Conservation (phyloP, 2,329 filamentous ascomycete genomes). For the Botrytis squamosa region DNA sequence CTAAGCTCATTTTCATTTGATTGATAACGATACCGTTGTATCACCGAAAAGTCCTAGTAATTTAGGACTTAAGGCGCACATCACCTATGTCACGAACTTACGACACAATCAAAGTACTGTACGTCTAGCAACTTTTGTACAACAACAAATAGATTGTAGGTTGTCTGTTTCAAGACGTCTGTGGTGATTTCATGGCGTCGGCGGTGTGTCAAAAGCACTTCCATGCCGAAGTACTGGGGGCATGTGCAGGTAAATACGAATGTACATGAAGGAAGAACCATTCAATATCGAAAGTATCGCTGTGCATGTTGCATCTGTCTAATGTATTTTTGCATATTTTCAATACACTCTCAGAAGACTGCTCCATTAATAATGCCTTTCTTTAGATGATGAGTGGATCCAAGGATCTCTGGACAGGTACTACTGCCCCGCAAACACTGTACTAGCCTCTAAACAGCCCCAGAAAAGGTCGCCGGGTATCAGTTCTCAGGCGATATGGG, state of each 20-base stretch:
- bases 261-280: background rate
- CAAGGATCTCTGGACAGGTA: background rate
- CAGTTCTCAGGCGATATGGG: constrained; percentile 7
- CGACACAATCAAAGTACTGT: background rate
- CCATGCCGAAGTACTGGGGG: background rate
- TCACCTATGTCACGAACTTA: background rate
- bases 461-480: constrained; percentile 5
- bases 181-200: background rate
- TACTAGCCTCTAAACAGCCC: constrained; percentile 1
- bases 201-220: background rate
- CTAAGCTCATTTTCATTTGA: background rate
- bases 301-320: background rate
- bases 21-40: constrained; percentile 13
- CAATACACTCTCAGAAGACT: background rate
- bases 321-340: constrained; percentile 5
- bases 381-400: constrained; percentile 15
- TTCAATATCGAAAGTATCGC: background rate
- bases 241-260: background rate
- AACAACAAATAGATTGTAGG: background rate
- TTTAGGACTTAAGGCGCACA: background rate
- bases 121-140: background rate
- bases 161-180: background rate
- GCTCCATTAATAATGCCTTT: constrained; percentile 1
- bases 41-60: background rate
- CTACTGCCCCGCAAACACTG: constrained; percentile 15